Evolutionary conservation across 495 filamentous ascomycete species (phyloP), one percentile per base, ranked within the genome.

Genomic region (Podospora sp.): DNA sequence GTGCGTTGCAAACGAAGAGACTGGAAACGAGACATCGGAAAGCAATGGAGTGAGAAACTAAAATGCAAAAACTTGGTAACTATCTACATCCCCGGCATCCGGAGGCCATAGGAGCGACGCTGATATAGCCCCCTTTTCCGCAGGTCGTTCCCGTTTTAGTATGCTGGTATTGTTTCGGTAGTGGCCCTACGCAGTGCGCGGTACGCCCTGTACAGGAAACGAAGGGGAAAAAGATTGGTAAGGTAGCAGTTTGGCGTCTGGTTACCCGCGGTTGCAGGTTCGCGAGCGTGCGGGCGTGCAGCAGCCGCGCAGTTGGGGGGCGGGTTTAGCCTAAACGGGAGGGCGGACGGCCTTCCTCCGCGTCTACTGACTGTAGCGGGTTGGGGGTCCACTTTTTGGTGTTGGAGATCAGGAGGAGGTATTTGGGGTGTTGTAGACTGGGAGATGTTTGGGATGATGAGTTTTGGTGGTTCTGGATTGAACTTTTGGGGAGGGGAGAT

Each of bases 271-370:
- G 21, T 59, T 33, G 29, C 29, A 33, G 29, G 29, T 8, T 33
- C 29, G 56, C 20, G 35, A 57, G 5, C n/a, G n/a, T n/a, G n/a
- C n/a, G n/a, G n/a, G n/a, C n/a, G 21, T 67, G 53, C 53, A 50
- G 66, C 40, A 66, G 70, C 65, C 57, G 51, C 56, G 52, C 53
- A 50, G 63, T 16, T 36, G 53, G 16, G 29, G 36, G 22, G 26
- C 29, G 61, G 27, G 24, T 69, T 73, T 74, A 75, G 65, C 76
- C 78, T 72, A 73, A 79, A 78, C 40, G 14, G 71, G 71, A 71
- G 12, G 14, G 60, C 78, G 78, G 78, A 76, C 63, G 56, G 60
- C 51, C 62, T 63, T 26, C 60, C 62, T 78, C 78, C 78, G 78
- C 68, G 59, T 70, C 65, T 65, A n/a, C n/a, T n/a, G n/a, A n/a